Base-by-base conservation (phyloP, 148 eudicot species). In the Cornus florida region DNA sequence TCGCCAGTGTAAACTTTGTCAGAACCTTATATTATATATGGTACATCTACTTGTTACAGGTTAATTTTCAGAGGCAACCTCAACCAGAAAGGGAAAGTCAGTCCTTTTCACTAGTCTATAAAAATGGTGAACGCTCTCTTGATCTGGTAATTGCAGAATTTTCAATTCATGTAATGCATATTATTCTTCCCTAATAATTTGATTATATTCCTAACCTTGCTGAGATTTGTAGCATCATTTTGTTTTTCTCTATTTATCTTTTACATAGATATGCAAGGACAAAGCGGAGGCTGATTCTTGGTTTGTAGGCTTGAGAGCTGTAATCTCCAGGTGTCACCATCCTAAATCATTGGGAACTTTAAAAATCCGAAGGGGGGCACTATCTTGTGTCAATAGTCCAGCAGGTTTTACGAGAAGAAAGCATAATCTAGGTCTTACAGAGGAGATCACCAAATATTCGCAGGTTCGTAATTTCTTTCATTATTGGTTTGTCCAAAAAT, bases 241-340 rank as follows among this genome's bases (percentile, higher is more conserved):
- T 68, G 2, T 53, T 67, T 11, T 48, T 6, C 66, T 28, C 71
- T 57, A 0, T 13, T 41, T 65, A 14, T 69, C 72, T 79, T 64
- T 35, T 53, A 23, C 38, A 32, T 67, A 87, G 89, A 84, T 87
- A 41, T 87, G 87, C 85, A 87, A 87, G 83, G 89, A 87, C 76
- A 79, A 82, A 71, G 71, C 72, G 22, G 85, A 84, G 78, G 84
- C 87, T 76, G 89, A 87, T 71, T 57, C 81, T 32, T 87, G 89
- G 89, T 84, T 75, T 69, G 50, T 82, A 56, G 89, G 89, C 33
- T 77, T 87, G 76, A 82, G 70, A 79, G 81, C 87, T 66, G 67
- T 87, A 38, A 82, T 84, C 74, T 77, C 87, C n/a, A 79, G 73
- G 70, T 69, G 62, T 53, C 77, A 73, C 67, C 67, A 32, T 75